A percentile compares a stretch with the other conserved stretches of the same genome.
Conservation (phyloP, 2,329 filamentous ascomycete genomes). For the Blastomyces emzantsi region DNA sequence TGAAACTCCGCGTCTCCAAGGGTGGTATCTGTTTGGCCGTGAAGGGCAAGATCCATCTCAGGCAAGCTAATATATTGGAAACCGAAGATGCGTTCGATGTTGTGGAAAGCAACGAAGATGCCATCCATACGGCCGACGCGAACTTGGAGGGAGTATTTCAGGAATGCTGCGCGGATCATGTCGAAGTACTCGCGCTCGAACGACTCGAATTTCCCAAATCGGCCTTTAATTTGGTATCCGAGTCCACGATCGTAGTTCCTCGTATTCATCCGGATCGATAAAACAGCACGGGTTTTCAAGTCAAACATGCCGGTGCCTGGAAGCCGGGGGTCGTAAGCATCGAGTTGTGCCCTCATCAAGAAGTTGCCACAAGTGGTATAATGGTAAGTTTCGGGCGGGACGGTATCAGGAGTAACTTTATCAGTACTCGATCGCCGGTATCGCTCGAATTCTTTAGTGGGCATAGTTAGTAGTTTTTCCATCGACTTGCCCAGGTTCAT, state of each 20-base stretch:
- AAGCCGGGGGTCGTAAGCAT: slow-evolving; percentile 75
- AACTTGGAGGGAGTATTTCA: slow-evolving; percentile 95
- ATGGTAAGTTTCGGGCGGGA: slow-evolving; percentile 70
- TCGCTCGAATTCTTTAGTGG: slow-evolving; percentile 73
- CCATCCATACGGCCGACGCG: slow-evolving; percentile 98
- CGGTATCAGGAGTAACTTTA: slow-evolving; percentile 57
- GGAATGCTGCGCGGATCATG: slow-evolving; percentile 87
- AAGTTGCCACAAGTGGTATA: slow-evolving; percentile 82
- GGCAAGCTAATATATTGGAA: slow-evolving; percentile 85
- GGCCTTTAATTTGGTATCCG: slow-evolving; percentile 76
- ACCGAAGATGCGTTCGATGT: slow-evolving; percentile 88
- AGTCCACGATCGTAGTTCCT: slow-evolving; percentile 60
- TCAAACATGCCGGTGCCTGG: slow-evolving; percentile 94
- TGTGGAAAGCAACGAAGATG: slow-evolving; percentile 95
- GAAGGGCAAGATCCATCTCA: slow-evolving; percentile 87
- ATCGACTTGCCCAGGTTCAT: slow-evolving; percentile 92
- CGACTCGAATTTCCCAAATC: slow-evolving; percentile 74
- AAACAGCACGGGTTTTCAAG: slow-evolving; percentile 85
- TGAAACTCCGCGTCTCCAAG: slow-evolving; percentile 82
- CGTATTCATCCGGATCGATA: slow-evolving; percentile 84
- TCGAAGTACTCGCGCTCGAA: slow-evolving; percentile 95
- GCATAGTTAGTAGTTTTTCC: slow-evolving; percentile 85
- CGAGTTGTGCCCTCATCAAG: slow-evolving; percentile 88
- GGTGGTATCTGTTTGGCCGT: slow-evolving; percentile 58
- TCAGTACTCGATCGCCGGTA: slow-evolving; percentile 63